Evolutionary conservation across 495 filamentous ascomycete genomes (phyloP), one percentile per base, ranked within the genome.

Genomic region (Hypoxylon trugodes): DNA sequence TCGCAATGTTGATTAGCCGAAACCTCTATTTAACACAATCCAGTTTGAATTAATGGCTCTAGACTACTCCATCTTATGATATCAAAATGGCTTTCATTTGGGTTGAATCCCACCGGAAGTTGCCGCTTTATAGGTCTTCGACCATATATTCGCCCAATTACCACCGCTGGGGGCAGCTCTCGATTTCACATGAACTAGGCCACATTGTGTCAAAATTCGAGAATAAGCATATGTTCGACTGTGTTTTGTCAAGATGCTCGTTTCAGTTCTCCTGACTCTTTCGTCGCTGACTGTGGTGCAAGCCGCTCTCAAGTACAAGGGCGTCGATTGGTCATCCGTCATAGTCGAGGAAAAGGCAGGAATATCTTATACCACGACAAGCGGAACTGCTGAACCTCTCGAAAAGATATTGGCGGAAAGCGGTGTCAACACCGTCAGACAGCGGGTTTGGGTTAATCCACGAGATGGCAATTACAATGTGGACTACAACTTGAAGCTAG

Each of bases 251-350:
- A 22, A 41, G n/a, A 19, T 32, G 21, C 50, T 5, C 30, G 36
- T 24, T 9, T 41, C 9, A 25, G 36, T 41, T 33, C 10, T 30
- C 10, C 24, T 24, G 36, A 33, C 59, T 26, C 33, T 69, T 16
- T 48, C 51, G 7, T 61, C 62, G 22, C 24, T 68, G 9, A 57
- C 64, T 13, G 47, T 48, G 16, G 67, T 68, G 48, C 60, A 67
- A 37, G 74, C 85, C 10, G 79, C 80, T 16, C 80, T 91, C 7
- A 81, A 81, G 3, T 86, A 86, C 71, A 86, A 82, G 61, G 88
- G 89, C 1, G 87, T 88, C 1, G 89, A 92, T 71, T 90, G 90
- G 81, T 90, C 87, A 3, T 92, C 89, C 0, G 76, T 90, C 1
- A 63, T 84, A 2, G 72, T 91, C 2, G 84, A 89, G 62, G 89